Conservation (phyloP, 352 stramenopile genomes). For the Pythium dissotocum region DNA sequence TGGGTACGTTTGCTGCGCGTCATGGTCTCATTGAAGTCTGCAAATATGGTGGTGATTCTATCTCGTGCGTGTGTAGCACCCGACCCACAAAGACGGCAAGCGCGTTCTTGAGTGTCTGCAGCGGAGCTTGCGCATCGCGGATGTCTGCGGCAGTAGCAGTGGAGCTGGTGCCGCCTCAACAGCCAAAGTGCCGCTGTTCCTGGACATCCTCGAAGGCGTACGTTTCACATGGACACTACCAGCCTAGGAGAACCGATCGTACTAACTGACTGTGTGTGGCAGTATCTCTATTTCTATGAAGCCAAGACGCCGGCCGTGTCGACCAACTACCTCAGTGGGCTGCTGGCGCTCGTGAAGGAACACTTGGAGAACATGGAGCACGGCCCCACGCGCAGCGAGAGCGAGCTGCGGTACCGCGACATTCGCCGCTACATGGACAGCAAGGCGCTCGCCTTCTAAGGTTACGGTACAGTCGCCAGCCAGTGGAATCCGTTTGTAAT, state of each 20-base stretch:
- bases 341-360: slow-evolving; percentile 91
- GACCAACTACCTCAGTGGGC: slow-evolving; percentile 64
- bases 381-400: slow-evolving; percentile 55
- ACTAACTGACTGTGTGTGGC: slow-evolving; percentile 3
- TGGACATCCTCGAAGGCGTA: slow-evolving; percentile 94
- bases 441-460: slow-evolving; percentile 33
- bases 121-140: slow-evolving; percentile 94
- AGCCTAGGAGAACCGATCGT: slow-evolving; percentile 39
- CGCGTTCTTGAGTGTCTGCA: slow-evolving; percentile 97
- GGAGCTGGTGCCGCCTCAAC: slow-evolving; percentile 46
- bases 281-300: slow-evolving; percentile 96
- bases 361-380: slow-evolving; percentile 92
- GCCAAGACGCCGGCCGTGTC: slow-evolving; percentile 68
- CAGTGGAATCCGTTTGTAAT: background rate
- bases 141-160: slow-evolving; percentile 63
- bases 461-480: background rate
- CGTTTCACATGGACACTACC: slow-evolving; percentile 19
- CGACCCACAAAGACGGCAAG: slow-evolving; percentile 89
- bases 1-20: slow-evolving; percentile 66
- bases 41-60: too few relatives aligned
- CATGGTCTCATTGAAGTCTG: too few relatives aligned
- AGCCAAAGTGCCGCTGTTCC: slow-evolving; percentile 93
- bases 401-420: slow-evolving; percentile 84
- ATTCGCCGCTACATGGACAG: slow-evolving; percentile 81
- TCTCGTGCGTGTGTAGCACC: slow-evolving; percentile 43